phyloP scores from a whole-genome alignment of 2,329 filamentous ascomycete species.

The Stemphylium beticola region DNA sequence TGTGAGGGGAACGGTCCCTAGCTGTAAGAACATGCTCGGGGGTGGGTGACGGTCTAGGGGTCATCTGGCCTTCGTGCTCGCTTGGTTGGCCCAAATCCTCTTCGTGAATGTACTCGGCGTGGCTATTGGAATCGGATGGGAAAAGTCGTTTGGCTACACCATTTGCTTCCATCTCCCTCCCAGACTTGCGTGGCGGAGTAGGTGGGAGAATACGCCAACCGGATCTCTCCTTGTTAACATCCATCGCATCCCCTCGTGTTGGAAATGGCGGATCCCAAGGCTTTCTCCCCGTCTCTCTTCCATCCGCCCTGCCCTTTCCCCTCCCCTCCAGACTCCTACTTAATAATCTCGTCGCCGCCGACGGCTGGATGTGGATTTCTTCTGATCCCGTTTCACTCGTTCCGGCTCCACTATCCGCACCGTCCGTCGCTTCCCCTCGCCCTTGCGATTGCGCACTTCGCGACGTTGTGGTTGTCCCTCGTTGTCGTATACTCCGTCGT shows the following conservation, averaged over 20 bases:
- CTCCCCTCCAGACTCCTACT: background rate
- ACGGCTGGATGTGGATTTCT: background rate
- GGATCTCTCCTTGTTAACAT: background rate
- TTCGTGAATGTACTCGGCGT: background rate
- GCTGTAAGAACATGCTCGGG: background rate
- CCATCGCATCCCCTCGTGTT: background rate
- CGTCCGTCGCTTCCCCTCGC: conserved; percentile 1
- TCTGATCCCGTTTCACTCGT: conserved; percentile 1
- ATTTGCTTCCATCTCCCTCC: background rate
- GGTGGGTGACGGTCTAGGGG: background rate
- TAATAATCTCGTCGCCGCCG: background rate
- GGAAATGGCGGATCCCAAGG: conserved; percentile 40
- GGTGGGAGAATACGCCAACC: conserved; percentile 7
- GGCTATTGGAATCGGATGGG: background rate
- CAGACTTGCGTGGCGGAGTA: background rate
- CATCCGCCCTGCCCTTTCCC: conserved; percentile 1
- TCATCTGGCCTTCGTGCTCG: background rate
- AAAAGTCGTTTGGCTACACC: background rate
- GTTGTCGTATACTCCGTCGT: conserved; percentile 12
- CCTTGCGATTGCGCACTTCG: background rate
- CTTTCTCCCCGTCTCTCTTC: conserved; percentile 14
- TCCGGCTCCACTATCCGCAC: conserved; percentile 16
- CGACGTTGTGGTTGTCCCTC: background rate
- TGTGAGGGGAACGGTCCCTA: background rate
- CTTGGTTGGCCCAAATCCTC: background rate